Evolutionary conservation across 1,284 basidiomycete genomes (phyloP), one percentile per base, ranked within the genome.

Genomic region (Ustilago tritici): DNA sequence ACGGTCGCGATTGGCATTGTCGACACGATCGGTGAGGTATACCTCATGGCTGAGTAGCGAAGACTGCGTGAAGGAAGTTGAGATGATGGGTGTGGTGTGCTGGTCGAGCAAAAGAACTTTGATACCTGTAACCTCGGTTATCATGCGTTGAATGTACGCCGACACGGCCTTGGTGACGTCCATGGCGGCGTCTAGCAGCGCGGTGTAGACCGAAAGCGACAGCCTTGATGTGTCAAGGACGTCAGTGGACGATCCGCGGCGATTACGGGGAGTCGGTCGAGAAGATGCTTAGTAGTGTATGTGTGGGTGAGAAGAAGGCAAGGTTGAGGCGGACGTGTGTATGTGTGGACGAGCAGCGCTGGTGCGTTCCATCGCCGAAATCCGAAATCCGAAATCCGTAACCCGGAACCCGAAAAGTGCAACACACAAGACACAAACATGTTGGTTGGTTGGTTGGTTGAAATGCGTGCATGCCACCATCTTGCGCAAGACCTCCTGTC

Each of bases 31-130:
- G 1, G 96, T 99, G 59, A 99, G 91, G 87, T 99, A 99, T 23
- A 99, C 94, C 85, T 99, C 95, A 81, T 98, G 94, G 4, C 94
- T 91, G n/a, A 99, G 89, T 28, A 99, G 89, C 11, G 92, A 92
- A 3, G 95, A 95, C 84, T 99, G 97, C 0, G 97, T 99, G 2
- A 95, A 92, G 4, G 95, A 93, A 9, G 98, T 90, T 2, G 95
- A 98, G 12, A 99, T 93, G 77, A 98, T 96, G 1, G 97, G 95
- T n/a, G 97, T 66, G n/a, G 96, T 99, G 85, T 98, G 94, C 31
- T 92, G 90, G 86, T 99, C 97, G 32, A 99, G 91, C 36, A 99
- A 90, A 50, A 99, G 89, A n/a, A 98, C 95, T 88, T 99, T 99
- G 93, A 99, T 98, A 8, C 94, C 91, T 4, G 76, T 53, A 56